Base-by-base conservation (phyloP, 2,329 filamentous ascomycete species). In the Arachnopeziza araneosa region DNA sequence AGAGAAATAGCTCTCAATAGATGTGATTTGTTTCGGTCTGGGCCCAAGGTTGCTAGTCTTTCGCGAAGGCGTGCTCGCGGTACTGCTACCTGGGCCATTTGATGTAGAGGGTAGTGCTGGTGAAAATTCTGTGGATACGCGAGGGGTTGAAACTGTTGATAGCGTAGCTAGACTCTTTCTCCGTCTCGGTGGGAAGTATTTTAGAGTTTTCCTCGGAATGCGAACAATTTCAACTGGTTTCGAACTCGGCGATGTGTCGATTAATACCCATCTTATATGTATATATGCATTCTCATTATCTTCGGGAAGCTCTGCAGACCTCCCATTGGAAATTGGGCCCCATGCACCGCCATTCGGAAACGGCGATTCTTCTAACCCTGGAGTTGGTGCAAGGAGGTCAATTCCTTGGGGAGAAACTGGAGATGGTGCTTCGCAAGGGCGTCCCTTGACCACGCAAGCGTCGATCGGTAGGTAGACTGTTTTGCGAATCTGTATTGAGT, bases 111-210 rank as follows among this genome's bases (percentile, higher is more conserved):
- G 60, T 36, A 64, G 64, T 22, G 64, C 53, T 12, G 57, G 56
- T 19, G 64, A 60, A 22, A 71, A 62, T 55, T 72, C 71, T 21
- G 58, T 55, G 44, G 71, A 73, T 24, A 48, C 69, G 24, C 70
- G 68, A 8, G 89, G 89, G 1, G 88, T 91, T 21, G 86, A 84
- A 56, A 86, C 66, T 17, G 85, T 81, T 2, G 89, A 89, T 56
- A 83, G 81, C 1, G 86, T 86, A 67, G 82, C 79, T 10, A 83
- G 75, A 44, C 71, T 73, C 60, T 73, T 70, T 95, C 86, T 95
- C 95, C 85, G 93, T 22, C 92, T 84, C 8, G 93, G 93, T 2
- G 93, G 93, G 70, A 98, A 98, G 75, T 93, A 98, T 24, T 93
- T 93, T 52, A 97, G 81, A 1, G 88, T 83, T 74, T 87, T 86